These are phyloP conservation scores for Orbilia blumenaviensis DNA, from an alignment of 2,329 filamentous ascomycete species.

Conservation along the genomic window DNA sequence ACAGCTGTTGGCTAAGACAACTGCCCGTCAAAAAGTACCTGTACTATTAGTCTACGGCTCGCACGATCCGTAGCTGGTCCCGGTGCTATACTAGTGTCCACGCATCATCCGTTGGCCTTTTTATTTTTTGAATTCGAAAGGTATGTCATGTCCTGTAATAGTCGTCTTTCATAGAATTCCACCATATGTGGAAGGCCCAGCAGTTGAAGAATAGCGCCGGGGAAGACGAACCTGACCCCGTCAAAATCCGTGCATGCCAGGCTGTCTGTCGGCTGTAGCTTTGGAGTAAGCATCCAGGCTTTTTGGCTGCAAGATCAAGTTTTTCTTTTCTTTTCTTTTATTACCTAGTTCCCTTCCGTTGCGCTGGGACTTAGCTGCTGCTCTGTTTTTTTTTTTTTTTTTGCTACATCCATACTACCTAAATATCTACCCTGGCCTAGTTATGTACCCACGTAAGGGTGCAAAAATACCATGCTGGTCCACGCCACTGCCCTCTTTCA, in stretches of 20 bases:
- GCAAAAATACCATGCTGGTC: conserved; percentile 43
- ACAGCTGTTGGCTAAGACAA: conserved; percentile 32
- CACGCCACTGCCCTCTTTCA: conserved; percentile 26
- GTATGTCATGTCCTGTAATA: conserved; percentile 52
- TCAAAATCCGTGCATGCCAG: conserved; percentile 40
- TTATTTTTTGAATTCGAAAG: too few relatives aligned
- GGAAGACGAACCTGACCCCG: conserved; percentile 50
- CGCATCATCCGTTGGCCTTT: conserved; percentile 43
- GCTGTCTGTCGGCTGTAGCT: conserved; percentile 1
- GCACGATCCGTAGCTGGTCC: conserved; percentile 46
- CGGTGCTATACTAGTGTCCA: conserved; percentile 25
- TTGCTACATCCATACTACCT: too few relatives aligned
- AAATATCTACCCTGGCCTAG: too few relatives aligned
- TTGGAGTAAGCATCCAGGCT: conserved; percentile 25
- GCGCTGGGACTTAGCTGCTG: background rate
- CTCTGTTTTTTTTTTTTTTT: background rate
- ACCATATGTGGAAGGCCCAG: conserved; percentile 49
- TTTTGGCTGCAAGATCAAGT: conserved; percentile 35
- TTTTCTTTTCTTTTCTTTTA: conserved; percentile 44
- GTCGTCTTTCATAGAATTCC: conserved; percentile 38
- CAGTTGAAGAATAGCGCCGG: conserved; percentile 35
- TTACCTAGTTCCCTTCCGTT: conserved; percentile 9
- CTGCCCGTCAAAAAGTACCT: conserved; percentile 23
- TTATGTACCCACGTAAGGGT: conserved; percentile 38
- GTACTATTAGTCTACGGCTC: conserved; percentile 40